Conservation (phyloP, 1,139 yeast genomes). For the Kodamaea fungicola region DNA sequence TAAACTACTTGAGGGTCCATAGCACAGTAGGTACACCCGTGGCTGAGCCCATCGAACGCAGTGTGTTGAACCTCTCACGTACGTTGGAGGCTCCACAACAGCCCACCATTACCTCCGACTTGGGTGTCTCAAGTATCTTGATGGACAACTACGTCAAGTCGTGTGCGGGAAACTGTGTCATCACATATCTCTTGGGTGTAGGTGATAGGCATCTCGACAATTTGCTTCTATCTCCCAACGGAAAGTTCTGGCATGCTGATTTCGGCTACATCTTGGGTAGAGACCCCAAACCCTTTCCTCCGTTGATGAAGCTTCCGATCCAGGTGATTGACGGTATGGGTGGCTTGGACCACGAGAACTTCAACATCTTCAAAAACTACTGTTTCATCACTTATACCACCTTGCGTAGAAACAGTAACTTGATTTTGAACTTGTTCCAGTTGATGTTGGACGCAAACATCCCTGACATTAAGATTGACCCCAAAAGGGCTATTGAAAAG, state of each 20-base stretch:
- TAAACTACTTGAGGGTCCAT: conserved; percentile 64
- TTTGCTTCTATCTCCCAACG: conserved; percentile 63
- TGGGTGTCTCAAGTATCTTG: conserved; percentile 70
- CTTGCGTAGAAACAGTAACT: conserved; percentile 80
- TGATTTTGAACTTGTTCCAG: conserved; percentile 86
- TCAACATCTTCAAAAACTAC: conserved; percentile 80
- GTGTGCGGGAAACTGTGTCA: conserved; percentile 97
- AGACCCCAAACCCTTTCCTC: conserved; percentile 98
- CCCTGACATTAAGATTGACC: conserved; percentile 78
- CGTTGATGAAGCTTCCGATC: conserved; percentile 94
- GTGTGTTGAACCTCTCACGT: conserved; percentile 21
- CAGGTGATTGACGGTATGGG: conserved; percentile 99
- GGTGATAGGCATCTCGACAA: conserved; percentile 97
- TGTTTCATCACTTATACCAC: conserved; percentile 95
- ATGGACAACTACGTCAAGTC: conserved; percentile 95
- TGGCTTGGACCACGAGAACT: conserved; percentile 81
- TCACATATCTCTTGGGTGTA: conserved; percentile 89
- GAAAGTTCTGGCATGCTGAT: conserved; percentile 93
- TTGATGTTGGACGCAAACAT: conserved; percentile 93
- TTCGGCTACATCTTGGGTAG: conserved; percentile 95
- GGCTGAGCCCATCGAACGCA: conserved; percentile 26
- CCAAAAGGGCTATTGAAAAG: conserved; percentile 75
- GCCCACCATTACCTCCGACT: conserved; percentile 45
- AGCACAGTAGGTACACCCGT: conserved; percentile 28
- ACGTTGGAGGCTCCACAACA: conserved; percentile 10